Evolutionary conservation across 2,329 filamentous ascomycete genomes (phyloP), one percentile per base, ranked within the genome.

Genomic region (Cadophora sp.): DNA sequence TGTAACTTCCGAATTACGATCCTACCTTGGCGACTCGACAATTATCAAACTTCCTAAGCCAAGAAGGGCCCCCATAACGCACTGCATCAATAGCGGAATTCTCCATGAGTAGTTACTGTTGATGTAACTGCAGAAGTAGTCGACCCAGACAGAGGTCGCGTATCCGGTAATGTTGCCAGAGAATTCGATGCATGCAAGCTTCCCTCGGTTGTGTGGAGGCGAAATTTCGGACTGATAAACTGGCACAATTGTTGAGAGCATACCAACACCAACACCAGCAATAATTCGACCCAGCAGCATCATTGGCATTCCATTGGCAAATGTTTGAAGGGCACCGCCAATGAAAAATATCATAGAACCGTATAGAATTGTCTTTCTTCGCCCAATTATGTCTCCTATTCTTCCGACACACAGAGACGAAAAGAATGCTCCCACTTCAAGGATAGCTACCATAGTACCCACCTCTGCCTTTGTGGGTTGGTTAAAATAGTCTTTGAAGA

Each of bases 141-240:
- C 96, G 31, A 98, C 95, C 96, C 96, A 99, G 26, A 98, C 95
- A 74, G 95, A 98, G 64, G 93, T 94, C 65, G 95, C 91, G 79
- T 99, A 99, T 37, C 96, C 96, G 69, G 93, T 91, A 71, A 99
- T 97, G 80, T 99, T 99, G 64, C 96, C 96, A 0, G 95, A 95
- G 77, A 98, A 99, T 79, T 99, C 96, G 73, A 99, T 98, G 79
- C 96, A 98, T 27, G 95, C 96, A 70, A 99, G 86, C 81, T 96
- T 97, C 71, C 96, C 96, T 76, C 96, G 88, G 80, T 97, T 98
- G 78, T 99, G 96, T 5, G 96, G 94, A 60, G 96, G 96, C 53
- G 95, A 97, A 76, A 97, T 97, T 79, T 97, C 94, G 55, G 94
- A 95, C 78, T 97, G 94, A 78, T 97, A 97, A 56, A 97, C 92